phyloP scores from a whole-genome alignment of 2,329 filamentous ascomycete species.

The Colletotrichum sp. region DNA sequence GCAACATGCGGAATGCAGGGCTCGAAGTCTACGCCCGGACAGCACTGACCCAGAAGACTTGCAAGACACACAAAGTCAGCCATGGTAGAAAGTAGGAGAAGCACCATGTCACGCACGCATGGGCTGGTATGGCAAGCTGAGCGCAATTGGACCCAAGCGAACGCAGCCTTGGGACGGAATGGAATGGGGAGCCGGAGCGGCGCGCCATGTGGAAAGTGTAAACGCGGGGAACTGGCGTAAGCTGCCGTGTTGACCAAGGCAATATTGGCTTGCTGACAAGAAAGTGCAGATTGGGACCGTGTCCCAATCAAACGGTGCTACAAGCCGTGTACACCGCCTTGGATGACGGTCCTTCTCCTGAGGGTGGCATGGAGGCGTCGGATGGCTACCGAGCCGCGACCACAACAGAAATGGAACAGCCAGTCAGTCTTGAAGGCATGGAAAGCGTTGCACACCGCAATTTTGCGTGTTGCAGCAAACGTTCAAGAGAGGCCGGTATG shows the following conservation, averaged over 20 bases:
- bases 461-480: neutral
- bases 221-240: slow-evolving; percentile 15
- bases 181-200: neutral
- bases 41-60: neutral
- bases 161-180: neutral
- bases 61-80: neutral
- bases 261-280: neutral
- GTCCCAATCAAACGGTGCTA: neutral
- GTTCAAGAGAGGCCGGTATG: neutral
- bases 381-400: slow-evolving; percentile 1
- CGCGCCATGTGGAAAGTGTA: slow-evolving; percentile 6
- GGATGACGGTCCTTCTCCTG: neutral
- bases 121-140: neutral
- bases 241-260: neutral
- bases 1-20: neutral
- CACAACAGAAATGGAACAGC: neutral
- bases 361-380: neutral
- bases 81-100: neutral
- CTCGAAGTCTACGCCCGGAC: neutral
- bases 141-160: neutral
- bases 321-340: neutral
- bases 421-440: neutral
- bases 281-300: neutral
- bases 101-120: neutral
- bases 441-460: slow-evolving; percentile 3